Conservation (phyloP, 176 grass and related monocot species). For the Aegilops speltoides region DNA sequence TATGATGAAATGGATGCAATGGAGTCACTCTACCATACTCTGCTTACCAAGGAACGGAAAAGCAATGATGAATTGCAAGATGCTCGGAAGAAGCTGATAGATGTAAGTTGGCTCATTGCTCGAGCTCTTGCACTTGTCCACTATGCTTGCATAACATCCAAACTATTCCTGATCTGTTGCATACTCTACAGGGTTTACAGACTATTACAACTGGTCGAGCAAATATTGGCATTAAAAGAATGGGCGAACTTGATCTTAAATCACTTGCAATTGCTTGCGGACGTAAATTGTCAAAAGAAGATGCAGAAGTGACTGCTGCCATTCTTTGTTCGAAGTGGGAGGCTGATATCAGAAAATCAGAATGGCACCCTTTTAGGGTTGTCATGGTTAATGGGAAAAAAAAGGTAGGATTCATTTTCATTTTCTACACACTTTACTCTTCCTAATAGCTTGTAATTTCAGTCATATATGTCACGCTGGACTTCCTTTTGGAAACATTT, state of each 20-base stretch:
- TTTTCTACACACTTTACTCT: neutral
- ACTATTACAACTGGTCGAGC: conserved; percentile 12
- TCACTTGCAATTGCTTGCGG: conserved; percentile 40
- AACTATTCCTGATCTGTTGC: neutral
- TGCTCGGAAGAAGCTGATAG: conserved; percentile 49
- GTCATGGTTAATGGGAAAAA: conserved; percentile 28
- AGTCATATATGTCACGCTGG: neutral
- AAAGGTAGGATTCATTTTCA: conserved; percentile 19
- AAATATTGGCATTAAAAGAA: conserved; percentile 48
- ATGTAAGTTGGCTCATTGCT: conserved; percentile 17
- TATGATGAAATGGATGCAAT: conserved; percentile 42
- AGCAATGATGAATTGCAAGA: conserved; percentile 63
- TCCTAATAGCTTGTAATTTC: neutral
- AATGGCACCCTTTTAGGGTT: conserved; percentile 66
- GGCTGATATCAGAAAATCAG: conserved; percentile 39
- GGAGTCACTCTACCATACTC: conserved; percentile 51
- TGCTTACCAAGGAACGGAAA: conserved; percentile 49
- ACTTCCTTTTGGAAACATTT: neutral
- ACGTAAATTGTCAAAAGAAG: conserved; percentile 29
- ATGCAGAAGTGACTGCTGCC: conserved; percentile 34
- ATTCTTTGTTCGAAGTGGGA: conserved; percentile 53
- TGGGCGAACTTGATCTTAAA: conserved; percentile 59
- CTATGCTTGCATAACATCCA: neutral
- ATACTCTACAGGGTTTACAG: conserved; percentile 7
- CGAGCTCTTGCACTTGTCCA: neutral